These are phyloP conservation scores for Poa pratensis DNA, from an alignment of 176 grass and related monocot species.

Conservation along the genomic window DNA sequence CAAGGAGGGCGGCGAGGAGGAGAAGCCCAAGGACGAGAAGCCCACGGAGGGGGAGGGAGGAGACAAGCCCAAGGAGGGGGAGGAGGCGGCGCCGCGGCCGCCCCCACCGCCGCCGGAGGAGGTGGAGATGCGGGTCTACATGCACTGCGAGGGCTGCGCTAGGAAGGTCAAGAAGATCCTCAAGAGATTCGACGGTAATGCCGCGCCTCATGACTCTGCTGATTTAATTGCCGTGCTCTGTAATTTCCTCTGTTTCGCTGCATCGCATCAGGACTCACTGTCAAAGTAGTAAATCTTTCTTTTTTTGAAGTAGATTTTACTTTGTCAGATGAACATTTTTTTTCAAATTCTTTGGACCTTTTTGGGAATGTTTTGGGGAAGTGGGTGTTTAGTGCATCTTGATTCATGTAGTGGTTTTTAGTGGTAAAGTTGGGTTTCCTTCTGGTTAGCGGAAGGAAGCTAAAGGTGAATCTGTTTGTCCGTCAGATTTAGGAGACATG, in stretches of 20 bases:
- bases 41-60: constrained; percentile 40
- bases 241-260: not conserved
- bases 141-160: constrained; percentile 97
- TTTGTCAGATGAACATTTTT: not conserved
- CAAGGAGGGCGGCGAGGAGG: constrained; percentile 44
- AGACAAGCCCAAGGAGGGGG: constrained; percentile 23
- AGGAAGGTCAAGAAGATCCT: constrained; percentile 86
- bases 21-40: constrained; percentile 42
- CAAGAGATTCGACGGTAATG: constrained; percentile 76
- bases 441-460: not conserved
- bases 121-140: constrained; percentile 97
- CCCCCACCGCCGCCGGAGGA: constrained; percentile 78
- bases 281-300: not conserved
- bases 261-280: constrained; percentile 22
- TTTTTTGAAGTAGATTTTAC: constrained; percentile 22
- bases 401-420: not conserved
- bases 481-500: not conserved
- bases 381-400: not conserved
- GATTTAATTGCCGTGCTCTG: not conserved
- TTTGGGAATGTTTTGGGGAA: not conserved
- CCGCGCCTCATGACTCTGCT: not conserved
- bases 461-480: constrained; percentile 14
- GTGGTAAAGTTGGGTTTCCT: not conserved
- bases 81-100: constrained; percentile 31
- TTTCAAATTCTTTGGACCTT: not conserved